Percentiles rank a stretch among this genome's conserved stretches.
These are phyloP conservation scores for Inonotus obliquus DNA, from an alignment of 1,284 basidiomycete species.

Conservation along the genomic window DNA sequence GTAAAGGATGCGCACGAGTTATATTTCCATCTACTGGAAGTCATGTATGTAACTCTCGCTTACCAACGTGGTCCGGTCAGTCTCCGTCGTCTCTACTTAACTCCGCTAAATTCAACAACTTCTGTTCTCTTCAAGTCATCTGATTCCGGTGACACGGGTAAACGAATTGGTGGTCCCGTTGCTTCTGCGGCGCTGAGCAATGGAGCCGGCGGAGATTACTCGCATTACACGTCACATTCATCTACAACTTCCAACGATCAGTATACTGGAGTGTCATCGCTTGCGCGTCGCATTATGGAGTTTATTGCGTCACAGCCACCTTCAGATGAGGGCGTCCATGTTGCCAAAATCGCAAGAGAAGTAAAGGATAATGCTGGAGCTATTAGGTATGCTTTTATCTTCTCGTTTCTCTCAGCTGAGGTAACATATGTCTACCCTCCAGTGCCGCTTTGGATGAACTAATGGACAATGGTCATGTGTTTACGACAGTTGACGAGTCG, in stretches of 20 bases:
- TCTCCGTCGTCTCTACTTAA: neutral
- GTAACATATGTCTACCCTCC: slow-evolving; percentile 2
- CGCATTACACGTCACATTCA: slow-evolving; percentile 31
- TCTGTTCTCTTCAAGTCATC: slow-evolving; percentile 25
- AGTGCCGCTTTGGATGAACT: slow-evolving; percentile 48
- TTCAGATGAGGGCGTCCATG: slow-evolving; percentile 44
- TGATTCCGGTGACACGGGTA: slow-evolving; percentile 14
- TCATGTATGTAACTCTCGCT: slow-evolving; percentile 42
- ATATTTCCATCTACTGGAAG: slow-evolving; percentile 72
- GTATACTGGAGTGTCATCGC: slow-evolving; percentile 37
- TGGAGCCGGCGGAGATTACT: slow-evolving; percentile 18
- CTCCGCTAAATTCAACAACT: neutral
- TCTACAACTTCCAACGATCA: slow-evolving; percentile 24
- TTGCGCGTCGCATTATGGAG: slow-evolving; percentile 48
- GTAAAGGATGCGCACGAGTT: slow-evolving; percentile 77
- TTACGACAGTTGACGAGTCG: slow-evolving; percentile 48
- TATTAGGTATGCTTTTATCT: slow-evolving; percentile 35
- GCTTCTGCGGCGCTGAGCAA: neutral
- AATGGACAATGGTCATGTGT: slow-evolving; percentile 52
- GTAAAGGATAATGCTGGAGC: slow-evolving; percentile 27
- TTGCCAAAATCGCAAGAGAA: slow-evolving; percentile 38
- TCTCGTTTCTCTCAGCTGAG: neutral
- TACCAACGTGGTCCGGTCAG: slow-evolving; percentile 38
- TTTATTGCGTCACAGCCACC: slow-evolving; percentile 35
- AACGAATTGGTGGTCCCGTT: neutral